Conservation (phyloP, 2,329 filamentous ascomycete species). For the Ascochyta fabae region DNA sequence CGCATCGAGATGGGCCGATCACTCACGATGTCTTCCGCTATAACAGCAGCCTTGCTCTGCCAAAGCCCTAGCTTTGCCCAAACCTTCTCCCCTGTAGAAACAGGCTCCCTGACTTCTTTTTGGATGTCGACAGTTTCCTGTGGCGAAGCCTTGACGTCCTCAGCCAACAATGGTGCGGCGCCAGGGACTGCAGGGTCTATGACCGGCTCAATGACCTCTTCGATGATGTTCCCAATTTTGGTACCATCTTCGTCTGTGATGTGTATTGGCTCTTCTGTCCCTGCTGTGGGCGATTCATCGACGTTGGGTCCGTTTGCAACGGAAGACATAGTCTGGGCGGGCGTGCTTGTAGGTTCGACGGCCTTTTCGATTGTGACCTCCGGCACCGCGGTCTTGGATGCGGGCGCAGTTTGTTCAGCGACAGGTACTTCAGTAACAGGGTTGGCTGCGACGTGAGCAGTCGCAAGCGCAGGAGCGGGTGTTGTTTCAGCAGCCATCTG, state of each 20-base stretch:
- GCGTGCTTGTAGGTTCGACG: constrained; percentile 20
- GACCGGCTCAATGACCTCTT: constrained; percentile 10
- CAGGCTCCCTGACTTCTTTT: constrained; percentile 14
- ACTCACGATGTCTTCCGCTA: constrained; percentile 50
- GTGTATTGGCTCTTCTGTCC: constrained; percentile 19
- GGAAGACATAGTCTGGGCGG: not conserved
- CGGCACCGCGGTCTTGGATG: constrained; percentile 13
- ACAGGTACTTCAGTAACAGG: not conserved
- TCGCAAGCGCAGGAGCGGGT: constrained; percentile 3
- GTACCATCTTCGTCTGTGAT: constrained; percentile 8
- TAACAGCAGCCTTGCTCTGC: constrained; percentile 29
- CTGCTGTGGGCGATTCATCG: constrained; percentile 14
- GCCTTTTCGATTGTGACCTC: constrained; percentile 31
- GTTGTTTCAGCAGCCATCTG: constrained; percentile 27
- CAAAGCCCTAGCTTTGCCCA: constrained; percentile 22
- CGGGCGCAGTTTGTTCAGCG: not conserved
- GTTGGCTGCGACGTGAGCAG: constrained; percentile 3
- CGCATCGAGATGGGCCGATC: constrained; percentile 54
- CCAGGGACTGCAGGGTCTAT: constrained; percentile 20
- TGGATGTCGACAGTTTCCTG: constrained; percentile 26
- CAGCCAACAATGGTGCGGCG: constrained; percentile 4
- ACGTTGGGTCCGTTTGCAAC: constrained; percentile 2
- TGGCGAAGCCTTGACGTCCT: constrained; percentile 2
- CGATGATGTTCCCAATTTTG: constrained; percentile 5
- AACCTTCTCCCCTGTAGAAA: constrained; percentile 15